Evolutionary conservation across 768 basidiomycete genomes (phyloP), one percentile per base, ranked within the genome.

Genomic region (Amyloporia xantha): DNA sequence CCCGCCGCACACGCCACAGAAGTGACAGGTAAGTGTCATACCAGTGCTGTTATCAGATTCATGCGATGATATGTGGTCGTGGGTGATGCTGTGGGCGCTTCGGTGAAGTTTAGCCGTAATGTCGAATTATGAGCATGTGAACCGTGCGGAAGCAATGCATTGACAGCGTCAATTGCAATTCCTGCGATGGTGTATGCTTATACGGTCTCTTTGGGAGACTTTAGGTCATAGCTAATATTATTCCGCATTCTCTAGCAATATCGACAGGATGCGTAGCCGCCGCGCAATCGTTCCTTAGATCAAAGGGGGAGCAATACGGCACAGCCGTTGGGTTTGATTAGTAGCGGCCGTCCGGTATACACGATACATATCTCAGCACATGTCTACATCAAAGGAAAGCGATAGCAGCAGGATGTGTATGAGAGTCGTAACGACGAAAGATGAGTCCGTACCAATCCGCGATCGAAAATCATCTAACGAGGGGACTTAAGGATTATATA

Each of bases 121-220:
- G 13, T 54, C 57, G 47, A 51, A 58, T 19, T 41, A 46, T 4
- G 48, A 39, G 37, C 54, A 54, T 25, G 50, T 53, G 33, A 49
- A 50, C 49, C 49, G 55, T 54, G 55, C 27, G 21, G 19, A 13
- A n/a, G n/a, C n/a, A n/a, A n/a, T n/a, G n/a, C n/a, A n/a, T n/a
- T n/a, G n/a, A n/a, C n/a, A 33, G 15, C 30, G 30, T 9, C 57
- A 55, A 50, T 59, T 59, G 54, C 58, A 59, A 43, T 52, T 55
- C 21, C 23, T 45, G 43, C 58, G 57, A 41, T 59, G 56, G 45
- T 56, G 55, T 19, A 59, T 21, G 1, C 53, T 55, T 11, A 56
- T 59, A 13, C 53, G 53, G 11, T 53, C 54, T 57, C 51, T 30
- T 57, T 52, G 2, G 47, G 49, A n/a, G 56, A 55, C 17, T 49